Percentiles rank a stretch among this genome's conserved stretches.
phyloP scores from a whole-genome alignment of 2,329 filamentous ascomycete genomes.

The Albophoma yamanashiensis region DNA sequence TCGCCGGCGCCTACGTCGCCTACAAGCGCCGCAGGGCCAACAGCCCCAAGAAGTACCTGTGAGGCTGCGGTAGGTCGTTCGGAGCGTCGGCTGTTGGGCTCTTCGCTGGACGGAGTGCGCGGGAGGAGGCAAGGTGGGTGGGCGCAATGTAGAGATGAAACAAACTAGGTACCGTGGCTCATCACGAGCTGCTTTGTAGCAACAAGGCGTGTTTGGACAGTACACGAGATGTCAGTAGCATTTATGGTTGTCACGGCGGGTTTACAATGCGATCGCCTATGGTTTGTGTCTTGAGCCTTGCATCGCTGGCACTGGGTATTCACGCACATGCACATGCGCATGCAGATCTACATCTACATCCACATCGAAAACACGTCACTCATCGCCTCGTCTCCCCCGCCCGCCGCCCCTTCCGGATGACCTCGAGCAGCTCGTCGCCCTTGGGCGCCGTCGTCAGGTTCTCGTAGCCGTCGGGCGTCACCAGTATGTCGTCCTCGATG shows the following conservation, averaged over 20 bases:
- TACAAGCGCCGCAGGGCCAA: constrained; percentile 71
- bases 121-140: not conserved
- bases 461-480: constrained; percentile 69
- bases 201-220: not conserved
- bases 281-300: not conserved
- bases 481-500: constrained; percentile 83
- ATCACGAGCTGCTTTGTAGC: not conserved
- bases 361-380: not conserved
- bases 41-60: constrained; percentile 89
- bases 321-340: too few species aligned
- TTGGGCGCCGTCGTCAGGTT: constrained; percentile 78
- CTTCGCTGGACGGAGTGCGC: not conserved
- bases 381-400: not conserved
- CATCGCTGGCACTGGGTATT: not conserved
- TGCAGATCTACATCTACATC: too few species aligned
- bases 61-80: constrained; percentile 8
- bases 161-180: not conserved
- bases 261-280: not conserved
- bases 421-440: constrained; percentile 55
- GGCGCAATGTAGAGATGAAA: not conserved
- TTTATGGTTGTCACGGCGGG: not conserved
- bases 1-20: constrained; percentile 57
- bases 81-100: constrained; percentile 35
- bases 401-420: constrained; percentile 34
- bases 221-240: not conserved